A percentile compares a stretch with the other conserved stretches of the same genome.
Conservation (phyloP, 106 monocot genomes). For the Platanthera guangdongensis region DNA sequence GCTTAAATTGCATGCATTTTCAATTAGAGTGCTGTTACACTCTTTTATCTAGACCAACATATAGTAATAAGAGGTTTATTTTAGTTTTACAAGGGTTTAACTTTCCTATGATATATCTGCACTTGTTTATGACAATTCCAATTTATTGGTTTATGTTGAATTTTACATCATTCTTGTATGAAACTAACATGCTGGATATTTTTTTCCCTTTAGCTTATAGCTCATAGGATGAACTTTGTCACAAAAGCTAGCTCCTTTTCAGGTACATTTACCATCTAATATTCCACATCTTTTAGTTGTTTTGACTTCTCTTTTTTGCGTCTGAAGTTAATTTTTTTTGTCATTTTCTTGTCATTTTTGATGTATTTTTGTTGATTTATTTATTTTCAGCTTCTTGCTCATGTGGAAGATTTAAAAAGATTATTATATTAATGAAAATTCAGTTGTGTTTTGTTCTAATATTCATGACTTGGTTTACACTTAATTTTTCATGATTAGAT, state of each 20-base stretch:
- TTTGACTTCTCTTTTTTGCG: neutral
- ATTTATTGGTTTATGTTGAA: neutral
- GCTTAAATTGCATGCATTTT: too few species aligned
- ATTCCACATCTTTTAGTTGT: neutral
- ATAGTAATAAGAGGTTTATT: too few species aligned
- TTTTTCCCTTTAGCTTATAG: conserved; percentile 28
- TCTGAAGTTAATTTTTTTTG: neutral
- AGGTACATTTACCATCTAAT: conserved; percentile 9
- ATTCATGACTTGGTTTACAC: neutral
- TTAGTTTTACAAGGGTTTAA: neutral
- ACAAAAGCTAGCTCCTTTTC: neutral
- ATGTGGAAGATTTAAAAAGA: neutral
- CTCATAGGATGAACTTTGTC: conserved; percentile 32
- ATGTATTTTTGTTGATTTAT: neutral
- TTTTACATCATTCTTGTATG: neutral
- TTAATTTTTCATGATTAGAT: neutral
- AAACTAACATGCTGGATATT: conserved; percentile 6
- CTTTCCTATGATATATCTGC: neutral
- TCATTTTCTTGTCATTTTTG: neutral
- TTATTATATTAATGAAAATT: neutral
- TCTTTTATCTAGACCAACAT: neutral
- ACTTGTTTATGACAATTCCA: neutral
- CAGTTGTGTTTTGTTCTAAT: neutral
- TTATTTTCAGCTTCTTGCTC: neutral
- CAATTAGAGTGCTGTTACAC: neutral